These are phyloP conservation scores for Quercus rubra DNA, from an alignment of 306 rosid species.

Conservation along the genomic window DNA sequence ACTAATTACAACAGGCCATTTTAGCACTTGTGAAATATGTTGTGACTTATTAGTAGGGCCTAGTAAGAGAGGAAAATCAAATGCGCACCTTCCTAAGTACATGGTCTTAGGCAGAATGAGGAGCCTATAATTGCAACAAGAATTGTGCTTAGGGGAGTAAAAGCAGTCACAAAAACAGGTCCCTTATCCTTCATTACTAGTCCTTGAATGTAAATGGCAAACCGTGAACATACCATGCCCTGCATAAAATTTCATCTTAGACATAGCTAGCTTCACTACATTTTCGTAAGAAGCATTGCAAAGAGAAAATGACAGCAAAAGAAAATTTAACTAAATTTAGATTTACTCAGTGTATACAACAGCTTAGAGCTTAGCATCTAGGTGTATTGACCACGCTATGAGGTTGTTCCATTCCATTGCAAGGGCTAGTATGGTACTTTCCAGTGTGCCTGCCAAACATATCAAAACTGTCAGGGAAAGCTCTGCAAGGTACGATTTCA, in stretches of 20 bases:
- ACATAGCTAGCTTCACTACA: not conserved
- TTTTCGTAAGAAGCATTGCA: not conserved
- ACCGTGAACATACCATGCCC: constrained; percentile 49
- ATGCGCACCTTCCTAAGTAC: constrained; percentile 41
- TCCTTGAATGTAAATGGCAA: constrained; percentile 39
- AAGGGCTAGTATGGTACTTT: constrained; percentile 34
- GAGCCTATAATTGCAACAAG: constrained; percentile 45
- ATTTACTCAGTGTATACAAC: constrained; percentile 30
- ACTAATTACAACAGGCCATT: too few species aligned
- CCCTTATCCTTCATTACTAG: constrained; percentile 43
- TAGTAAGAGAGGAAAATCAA: not conserved
- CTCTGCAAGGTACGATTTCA: constrained; percentile 42
- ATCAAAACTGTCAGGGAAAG: constrained; percentile 49
- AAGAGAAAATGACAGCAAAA: not conserved
- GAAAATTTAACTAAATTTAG: too few species aligned
- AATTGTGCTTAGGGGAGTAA: constrained; percentile 40
- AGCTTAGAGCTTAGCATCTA: constrained; percentile 34
- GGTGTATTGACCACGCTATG: constrained; percentile 41
- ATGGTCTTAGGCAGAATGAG: constrained; percentile 31
- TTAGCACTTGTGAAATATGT: too few species aligned
- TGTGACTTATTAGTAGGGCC: too few species aligned
- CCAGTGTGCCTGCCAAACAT: constrained; percentile 33
- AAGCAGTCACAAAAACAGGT: constrained; percentile 50
- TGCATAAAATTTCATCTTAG: constrained; percentile 11
- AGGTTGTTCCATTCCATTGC: constrained; percentile 42